Evolutionary conservation across 352 stramenopile genomes (phyloP).

Genomic region (Globisporangium emineosum): DNA sequence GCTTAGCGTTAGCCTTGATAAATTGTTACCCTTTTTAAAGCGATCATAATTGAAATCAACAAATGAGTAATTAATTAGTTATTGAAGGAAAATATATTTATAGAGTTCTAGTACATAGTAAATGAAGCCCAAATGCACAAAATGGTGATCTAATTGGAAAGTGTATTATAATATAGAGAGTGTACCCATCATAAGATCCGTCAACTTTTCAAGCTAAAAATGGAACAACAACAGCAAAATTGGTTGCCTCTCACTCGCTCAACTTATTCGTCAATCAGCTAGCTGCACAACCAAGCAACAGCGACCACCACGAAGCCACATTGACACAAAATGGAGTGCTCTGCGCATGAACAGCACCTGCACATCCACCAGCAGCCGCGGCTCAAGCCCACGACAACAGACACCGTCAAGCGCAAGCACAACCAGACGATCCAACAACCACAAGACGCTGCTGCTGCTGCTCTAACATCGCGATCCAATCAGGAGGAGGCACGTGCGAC

Average conservation of each 20-base stretch:
- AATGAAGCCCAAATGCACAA: not conserved
- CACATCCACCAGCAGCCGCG: not conserved
- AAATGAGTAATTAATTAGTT: not conserved
- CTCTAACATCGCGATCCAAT: slow-evolving; percentile 3
- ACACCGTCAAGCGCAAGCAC: not conserved
- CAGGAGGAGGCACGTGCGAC: slow-evolving; percentile 1
- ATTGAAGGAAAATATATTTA: not conserved
- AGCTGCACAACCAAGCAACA: not conserved
- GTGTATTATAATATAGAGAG: not conserved
- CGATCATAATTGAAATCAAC: not conserved
- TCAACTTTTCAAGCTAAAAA: no score
- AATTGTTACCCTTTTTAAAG: slow-evolving; percentile 2
- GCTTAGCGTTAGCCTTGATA: not conserved
- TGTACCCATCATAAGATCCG: slow-evolving; percentile 12
- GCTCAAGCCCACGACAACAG: not conserved
- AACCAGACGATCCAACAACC: slow-evolving; percentile 2
- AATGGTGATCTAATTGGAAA: not conserved
- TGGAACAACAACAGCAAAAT: slow-evolving; percentile 1
- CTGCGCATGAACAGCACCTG: not conserved
- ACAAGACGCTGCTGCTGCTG: not conserved
- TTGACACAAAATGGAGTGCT: not conserved
- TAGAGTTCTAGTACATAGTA: not conserved
- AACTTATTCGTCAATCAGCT: not conserved
- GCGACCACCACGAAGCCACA: not conserved
- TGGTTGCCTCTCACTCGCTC: not conserved